Evolutionary conservation across 345 rosid genomes (phyloP).

Genomic region (Lepidium sativum): DNA sequence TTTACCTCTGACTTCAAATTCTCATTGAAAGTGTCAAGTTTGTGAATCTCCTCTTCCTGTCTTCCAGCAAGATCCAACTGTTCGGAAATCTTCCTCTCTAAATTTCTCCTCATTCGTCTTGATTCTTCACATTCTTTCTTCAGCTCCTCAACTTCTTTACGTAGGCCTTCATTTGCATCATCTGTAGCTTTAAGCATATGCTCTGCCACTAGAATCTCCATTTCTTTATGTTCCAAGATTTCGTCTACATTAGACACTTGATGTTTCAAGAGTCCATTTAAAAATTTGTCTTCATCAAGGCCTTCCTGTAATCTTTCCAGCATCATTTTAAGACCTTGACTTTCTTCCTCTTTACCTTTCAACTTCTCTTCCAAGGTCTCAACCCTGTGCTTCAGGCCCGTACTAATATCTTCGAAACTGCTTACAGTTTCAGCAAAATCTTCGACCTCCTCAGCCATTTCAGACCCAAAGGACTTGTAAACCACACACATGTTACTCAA

Average conservation of each 20-base stretch:
- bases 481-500: constrained; percentile 42
- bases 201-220: constrained; percentile 53
- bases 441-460: constrained; percentile 49
- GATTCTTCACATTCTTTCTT: constrained; percentile 44
- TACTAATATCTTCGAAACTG: constrained; percentile 26
- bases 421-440: constrained; percentile 35
- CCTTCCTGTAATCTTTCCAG: constrained; percentile 46
- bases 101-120: constrained; percentile 23
- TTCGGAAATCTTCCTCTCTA: constrained; percentile 36
- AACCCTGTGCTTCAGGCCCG: constrained; percentile 39
- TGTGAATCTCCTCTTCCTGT: constrained; percentile 42
- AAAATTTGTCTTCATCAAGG: constrained; percentile 39
- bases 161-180: constrained; percentile 39
- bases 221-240: constrained; percentile 42
- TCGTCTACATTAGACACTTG: constrained; percentile 40
- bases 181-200: constrained; percentile 45
- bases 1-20: constrained; percentile 42
- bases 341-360: constrained; percentile 42
- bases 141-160: constrained; percentile 52
- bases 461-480: constrained; percentile 44
- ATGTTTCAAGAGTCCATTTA: constrained; percentile 49
- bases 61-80: constrained; percentile 30
- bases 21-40: constrained; percentile 43
- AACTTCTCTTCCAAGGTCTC: constrained; percentile 41
- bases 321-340: constrained; percentile 33